phyloP scores from a whole-genome alignment of 345 rosid species.

The Raphanus sativus region DNA sequence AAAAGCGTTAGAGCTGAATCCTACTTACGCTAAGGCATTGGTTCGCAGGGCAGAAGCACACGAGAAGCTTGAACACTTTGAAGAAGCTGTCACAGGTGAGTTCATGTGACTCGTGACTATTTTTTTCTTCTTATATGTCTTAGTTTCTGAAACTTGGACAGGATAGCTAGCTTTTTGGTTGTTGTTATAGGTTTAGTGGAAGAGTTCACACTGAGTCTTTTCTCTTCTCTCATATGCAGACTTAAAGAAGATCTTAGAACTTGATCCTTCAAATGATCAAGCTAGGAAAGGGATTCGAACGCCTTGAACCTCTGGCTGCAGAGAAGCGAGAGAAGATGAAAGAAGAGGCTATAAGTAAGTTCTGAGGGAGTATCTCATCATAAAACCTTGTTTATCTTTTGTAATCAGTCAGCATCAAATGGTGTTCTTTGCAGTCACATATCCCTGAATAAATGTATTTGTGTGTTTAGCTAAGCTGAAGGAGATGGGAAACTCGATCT shows the following conservation, averaged over 20 bases:
- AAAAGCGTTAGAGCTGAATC: slow-evolving; percentile 77
- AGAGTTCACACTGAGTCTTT: background rate
- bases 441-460: background rate
- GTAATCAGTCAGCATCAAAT: background rate
- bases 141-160: background rate
- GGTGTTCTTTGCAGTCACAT: background rate
- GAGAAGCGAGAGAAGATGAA: slow-evolving; percentile 94
- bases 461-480: slow-evolving; percentile 68
- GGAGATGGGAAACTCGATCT: slow-evolving; percentile 82
- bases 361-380: background rate
- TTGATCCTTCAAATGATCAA: slow-evolving; percentile 79
- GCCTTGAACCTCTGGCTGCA: slow-evolving; percentile 86
- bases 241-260: slow-evolving; percentile 76
- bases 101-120: background rate
- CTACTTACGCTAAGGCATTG: slow-evolving; percentile 72
- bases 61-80: slow-evolving; percentile 86
- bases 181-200: background rate
- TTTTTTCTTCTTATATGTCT: background rate
- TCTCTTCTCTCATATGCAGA: slow-evolving; percentile 43
- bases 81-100: slow-evolving; percentile 85
- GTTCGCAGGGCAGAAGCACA: slow-evolving; percentile 82
- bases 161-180: background rate
- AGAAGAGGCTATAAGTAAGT: slow-evolving; percentile 93
- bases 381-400: background rate
- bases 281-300: slow-evolving; percentile 64